Conservation (phyloP, 106 monocot genomes). For the Ottelia alismoides region DNA sequence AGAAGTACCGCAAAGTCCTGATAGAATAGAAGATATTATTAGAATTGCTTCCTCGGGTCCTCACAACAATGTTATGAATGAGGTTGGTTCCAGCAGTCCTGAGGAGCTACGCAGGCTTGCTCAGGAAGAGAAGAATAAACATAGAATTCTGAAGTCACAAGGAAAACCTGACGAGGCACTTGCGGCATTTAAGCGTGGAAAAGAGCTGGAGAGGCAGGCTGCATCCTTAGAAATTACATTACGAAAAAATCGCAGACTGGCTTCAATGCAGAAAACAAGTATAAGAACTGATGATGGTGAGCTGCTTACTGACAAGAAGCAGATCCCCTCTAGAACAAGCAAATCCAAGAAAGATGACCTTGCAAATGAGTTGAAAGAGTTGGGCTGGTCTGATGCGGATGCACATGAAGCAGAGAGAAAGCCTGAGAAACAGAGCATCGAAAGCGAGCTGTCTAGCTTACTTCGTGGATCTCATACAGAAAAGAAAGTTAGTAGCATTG, state of each 20-base stretch:
- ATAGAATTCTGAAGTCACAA: slow-evolving; percentile 64
- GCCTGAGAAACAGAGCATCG: slow-evolving; percentile 38
- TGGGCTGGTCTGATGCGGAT: slow-evolving; percentile 93
- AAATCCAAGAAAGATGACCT: slow-evolving; percentile 51
- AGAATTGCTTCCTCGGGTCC: slow-evolving; percentile 9
- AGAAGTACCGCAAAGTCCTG: slow-evolving; percentile 12
- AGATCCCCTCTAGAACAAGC: slow-evolving; percentile 13
- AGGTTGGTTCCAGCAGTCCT: slow-evolving; percentile 30
- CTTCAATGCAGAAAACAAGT: slow-evolving; percentile 21
- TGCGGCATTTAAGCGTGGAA: slow-evolving; percentile 67
- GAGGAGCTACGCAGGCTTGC: slow-evolving; percentile 78
- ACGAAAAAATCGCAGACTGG: slow-evolving; percentile 58
- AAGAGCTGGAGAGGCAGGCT: slow-evolving; percentile 94
- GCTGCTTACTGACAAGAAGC: slow-evolving; percentile 17
- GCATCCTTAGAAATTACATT: slow-evolving; percentile 49
- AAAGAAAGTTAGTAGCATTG: slow-evolving; percentile 24
- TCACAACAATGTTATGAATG: slow-evolving; percentile 5
- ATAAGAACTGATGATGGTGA: slow-evolving; percentile 22
- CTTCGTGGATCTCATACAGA: slow-evolving; percentile 36
- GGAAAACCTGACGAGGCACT: slow-evolving; percentile 85
- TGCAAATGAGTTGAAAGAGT: slow-evolving; percentile 54
- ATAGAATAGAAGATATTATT: slow-evolving; percentile 3
- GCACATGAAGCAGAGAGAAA: slow-evolving; percentile 49
- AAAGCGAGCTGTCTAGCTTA: slow-evolving; percentile 73
- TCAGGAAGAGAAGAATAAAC: slow-evolving; percentile 69